Evolutionary conservation across 495 filamentous ascomycete species (phyloP), one percentile per base, ranked within the genome.

Genomic region (Cryomyces minteri): DNA sequence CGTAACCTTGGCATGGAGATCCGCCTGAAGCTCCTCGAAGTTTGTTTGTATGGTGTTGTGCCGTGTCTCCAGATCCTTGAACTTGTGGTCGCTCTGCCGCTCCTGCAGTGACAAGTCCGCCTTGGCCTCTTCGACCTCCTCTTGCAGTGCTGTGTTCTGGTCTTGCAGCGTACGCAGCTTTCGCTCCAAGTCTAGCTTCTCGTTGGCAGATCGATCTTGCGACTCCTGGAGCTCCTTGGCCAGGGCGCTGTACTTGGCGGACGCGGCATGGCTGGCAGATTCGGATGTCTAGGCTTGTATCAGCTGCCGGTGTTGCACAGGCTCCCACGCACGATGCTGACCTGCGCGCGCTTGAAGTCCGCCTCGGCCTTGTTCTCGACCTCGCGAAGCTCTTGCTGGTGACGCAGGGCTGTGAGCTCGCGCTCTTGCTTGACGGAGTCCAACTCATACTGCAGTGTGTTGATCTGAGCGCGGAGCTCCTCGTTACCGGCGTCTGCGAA

Each of bases 401-500:
- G 79, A 44, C 80, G 74, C 8, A 94, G 62, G 4, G 68, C 70
- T 43, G 76, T 63, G 41, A 94, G 65, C 37, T 92, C 88, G 50
- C 84, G 77, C 57, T 95, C 90, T 45, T 94, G 84, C 50, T 85
- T 87, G 49, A 84, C 66, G 8, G 72, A 67, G 55, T 88, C 70
- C 32, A 84, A 55, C 51, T 84, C 81, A 62, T 82, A 84, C 44
- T 69, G 72, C 33, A 82, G 60, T 5, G 77, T 73, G 51, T 77
- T 79, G 28, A 84, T 57, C 58, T 82, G 75, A 1, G 79, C 71
- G 32, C 80, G 73, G 5, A 84, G 58, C 46, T 77, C 73, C 37
- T 85, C 80, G 48, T 80, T 84, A 47, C 45, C 47, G 30, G 56
- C 42, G 51, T 71, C 58, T 25, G 18, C 18, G 18, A 25, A 25